A percentile compares a stretch with the other conserved stretches of the same genome.
Conservation (phyloP, 768 basidiomycete species). For the Russula abietina region DNA sequence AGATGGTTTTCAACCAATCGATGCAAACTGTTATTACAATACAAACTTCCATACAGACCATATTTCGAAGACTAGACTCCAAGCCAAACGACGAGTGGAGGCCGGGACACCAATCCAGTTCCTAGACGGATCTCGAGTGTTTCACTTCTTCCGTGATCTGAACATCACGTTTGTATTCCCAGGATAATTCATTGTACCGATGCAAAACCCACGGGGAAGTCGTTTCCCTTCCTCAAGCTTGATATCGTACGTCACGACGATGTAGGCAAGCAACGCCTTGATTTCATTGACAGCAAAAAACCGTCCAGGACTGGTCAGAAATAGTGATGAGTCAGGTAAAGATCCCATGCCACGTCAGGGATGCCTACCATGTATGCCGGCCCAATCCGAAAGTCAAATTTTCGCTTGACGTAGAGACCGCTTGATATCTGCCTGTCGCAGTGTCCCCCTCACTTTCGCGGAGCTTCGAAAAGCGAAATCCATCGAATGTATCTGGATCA, state of each 20-base stretch:
- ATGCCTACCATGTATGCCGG: not conserved
- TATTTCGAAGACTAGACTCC: too few relatives aligned
- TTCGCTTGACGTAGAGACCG: not conserved
- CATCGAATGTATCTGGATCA: slow-evolving; percentile 38
- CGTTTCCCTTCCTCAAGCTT: not conserved
- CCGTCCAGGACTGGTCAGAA: not conserved
- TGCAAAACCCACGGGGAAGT: not conserved
- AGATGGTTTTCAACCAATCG: too few relatives aligned
- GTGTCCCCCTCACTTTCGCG: slow-evolving; percentile 26
- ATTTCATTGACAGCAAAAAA: not conserved
- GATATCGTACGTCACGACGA: not conserved
- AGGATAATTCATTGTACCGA: not conserved
- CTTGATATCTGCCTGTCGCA: not conserved
- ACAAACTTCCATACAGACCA: too few relatives aligned
- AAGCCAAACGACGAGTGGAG: too few relatives aligned
- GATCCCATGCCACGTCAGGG: too few relatives aligned
- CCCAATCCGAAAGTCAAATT: not conserved
- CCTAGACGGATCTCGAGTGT: slow-evolving; percentile 26
- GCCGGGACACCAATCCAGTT: too few relatives aligned
- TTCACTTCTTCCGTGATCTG: not conserved
- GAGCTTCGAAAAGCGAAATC: slow-evolving; percentile 27
- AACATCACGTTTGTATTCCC: not conserved
- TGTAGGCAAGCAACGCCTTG: not conserved
- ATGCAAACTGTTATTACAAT: too few relatives aligned
- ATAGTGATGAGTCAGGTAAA: not conserved